Base-by-base conservation (phyloP, 2,329 filamentous ascomycete genomes). In the Fusarium robinianum region DNA sequence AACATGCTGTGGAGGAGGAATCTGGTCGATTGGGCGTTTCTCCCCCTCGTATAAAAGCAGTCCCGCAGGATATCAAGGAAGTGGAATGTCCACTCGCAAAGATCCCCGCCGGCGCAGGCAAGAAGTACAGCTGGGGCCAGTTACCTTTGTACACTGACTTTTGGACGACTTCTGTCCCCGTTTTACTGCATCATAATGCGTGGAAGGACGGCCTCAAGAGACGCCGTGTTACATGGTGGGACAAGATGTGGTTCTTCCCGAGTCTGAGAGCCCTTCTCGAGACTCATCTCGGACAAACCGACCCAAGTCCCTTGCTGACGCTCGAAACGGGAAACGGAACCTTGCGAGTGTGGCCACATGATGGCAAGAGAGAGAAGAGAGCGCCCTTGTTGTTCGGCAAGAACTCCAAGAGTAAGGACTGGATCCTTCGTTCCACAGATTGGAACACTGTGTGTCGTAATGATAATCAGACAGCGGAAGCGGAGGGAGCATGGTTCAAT, bases 231-330 rank as follows among this genome's bases (percentile, higher is more conserved):
- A 43, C 47, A 10, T 60, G 58, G 58, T 60, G 58, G 58, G 49
- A 60, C 39, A 58, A 51, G 39, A 62, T 52, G 12, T 61, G 58
- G 60, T 60, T 46, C 44, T 61, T 60, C 26, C 56, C 58, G 6
- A 46, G 60, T 11, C 33, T 60, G 24, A 51, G 57, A 8, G 47
- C 43, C n/a, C 50, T 61, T 1, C 8, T 60, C 15, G 43, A 60
- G 32, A 32, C 35, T 23, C 52, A 60, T 42, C 41, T 38, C 18
- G 33, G 8, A 16, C 51, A 49, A 58, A 41, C 37, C 25, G 14
- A 6, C 58, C 44, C 21, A 11, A 49, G 6, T 21, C 18, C 9
- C 35, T 55, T 58, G 21, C 34, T 42, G 10, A 55, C 41, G 14
- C 46, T 58, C 8, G 17, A 41, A 4, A 54, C 51, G 8, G 21